Evolutionary conservation across 2,329 filamentous ascomycete genomes (phyloP).

Genomic region (Trichoderma afroharzianum): DNA sequence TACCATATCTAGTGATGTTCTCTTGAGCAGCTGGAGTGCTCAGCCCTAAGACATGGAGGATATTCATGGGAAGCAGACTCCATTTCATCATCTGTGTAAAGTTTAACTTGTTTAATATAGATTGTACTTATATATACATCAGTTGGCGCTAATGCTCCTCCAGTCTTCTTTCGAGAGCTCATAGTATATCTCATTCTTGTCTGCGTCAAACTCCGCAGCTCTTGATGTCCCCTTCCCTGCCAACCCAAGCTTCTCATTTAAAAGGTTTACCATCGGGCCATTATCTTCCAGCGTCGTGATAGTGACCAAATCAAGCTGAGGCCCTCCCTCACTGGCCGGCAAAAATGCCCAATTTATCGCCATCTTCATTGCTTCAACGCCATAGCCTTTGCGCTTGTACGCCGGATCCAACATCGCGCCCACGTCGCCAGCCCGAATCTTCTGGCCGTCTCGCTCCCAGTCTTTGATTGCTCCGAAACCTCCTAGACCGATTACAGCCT

Average conservation of each 20-base stretch:
- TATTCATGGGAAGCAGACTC: neutral
- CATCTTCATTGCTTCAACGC: slow-evolving; percentile 17
- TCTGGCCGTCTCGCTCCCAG: slow-evolving; percentile 19
- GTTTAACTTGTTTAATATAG: no score
- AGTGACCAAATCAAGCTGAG: slow-evolving; percentile 28
- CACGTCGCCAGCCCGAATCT: slow-evolving; percentile 26
- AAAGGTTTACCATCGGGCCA: slow-evolving; percentile 19
- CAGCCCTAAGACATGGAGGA: no score
- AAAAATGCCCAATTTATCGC: slow-evolving; percentile 28
- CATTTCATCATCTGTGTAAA: neutral
- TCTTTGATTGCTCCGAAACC: slow-evolving; percentile 30
- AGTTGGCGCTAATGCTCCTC: neutral
- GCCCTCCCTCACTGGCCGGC: slow-evolving; percentile 22
- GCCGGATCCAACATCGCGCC: slow-evolving; percentile 27
- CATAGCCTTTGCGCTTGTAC: slow-evolving; percentile 17
- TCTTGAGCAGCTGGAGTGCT: no score
- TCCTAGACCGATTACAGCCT: slow-evolving; percentile 26
- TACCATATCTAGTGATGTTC: no score
- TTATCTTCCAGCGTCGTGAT: slow-evolving; percentile 17
- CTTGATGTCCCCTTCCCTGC: slow-evolving; percentile 18
- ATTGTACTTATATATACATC: neutral
- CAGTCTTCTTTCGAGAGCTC: slow-evolving; percentile 25
- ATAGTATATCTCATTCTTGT: slow-evolving; percentile 25
- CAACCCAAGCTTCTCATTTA: slow-evolving; percentile 25
- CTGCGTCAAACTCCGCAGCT: slow-evolving; percentile 19